Base-by-base conservation (phyloP, 768 basidiomycete genomes). In the Lentinula boryana region DNA sequence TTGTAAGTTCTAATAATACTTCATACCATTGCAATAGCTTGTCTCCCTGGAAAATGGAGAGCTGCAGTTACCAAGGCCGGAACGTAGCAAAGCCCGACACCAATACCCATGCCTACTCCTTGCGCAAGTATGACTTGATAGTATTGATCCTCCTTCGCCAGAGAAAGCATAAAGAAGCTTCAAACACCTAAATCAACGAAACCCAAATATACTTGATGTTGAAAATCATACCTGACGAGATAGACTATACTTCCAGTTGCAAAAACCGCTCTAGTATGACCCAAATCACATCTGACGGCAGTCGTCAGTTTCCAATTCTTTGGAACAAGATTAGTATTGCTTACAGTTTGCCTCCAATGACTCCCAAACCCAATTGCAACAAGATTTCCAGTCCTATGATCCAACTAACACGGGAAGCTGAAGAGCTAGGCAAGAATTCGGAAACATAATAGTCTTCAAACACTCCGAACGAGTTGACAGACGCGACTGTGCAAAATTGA, bases 21-120 rank as follows among this genome's bases (percentile, higher is more conserved):
- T 44, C 56, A 31, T 18, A 48, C 56, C 56, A 57, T 57, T 7
- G 56, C 56, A n/a, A 57, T 46, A 16, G 56, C 56, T 44, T 57
- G 56, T 57, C 56, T 57, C 5, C 41, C 41, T n/a, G 56, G 56
- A 23, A 57, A 44, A 44, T 57, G 56, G 12, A 31, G 40, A 23
- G 56, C 56, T 2, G 56, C 56, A 32, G 56, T 57, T 10, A 44
- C 38, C 41, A 57, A n/a, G 9, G 56, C 56, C 13, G 56, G 56
- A 18, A 57, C 56, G 41, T 57, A 57, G 33, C 56, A 57, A n/a
- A 57, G 41, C 23, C 56, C 56, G 8, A 57, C 41, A 46, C 56
- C 56, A 33, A 57, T 57, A 10, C 56, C 56, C 56, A 57, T 57
- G 9, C 56, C 56, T n/a, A 57, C 23, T 44, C 56, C 56, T 46